Evolutionary conservation across 169 alveolate species (phyloP), one percentile per base, ranked within the genome.

Genomic region (Cryptosporidium muris): DNA sequence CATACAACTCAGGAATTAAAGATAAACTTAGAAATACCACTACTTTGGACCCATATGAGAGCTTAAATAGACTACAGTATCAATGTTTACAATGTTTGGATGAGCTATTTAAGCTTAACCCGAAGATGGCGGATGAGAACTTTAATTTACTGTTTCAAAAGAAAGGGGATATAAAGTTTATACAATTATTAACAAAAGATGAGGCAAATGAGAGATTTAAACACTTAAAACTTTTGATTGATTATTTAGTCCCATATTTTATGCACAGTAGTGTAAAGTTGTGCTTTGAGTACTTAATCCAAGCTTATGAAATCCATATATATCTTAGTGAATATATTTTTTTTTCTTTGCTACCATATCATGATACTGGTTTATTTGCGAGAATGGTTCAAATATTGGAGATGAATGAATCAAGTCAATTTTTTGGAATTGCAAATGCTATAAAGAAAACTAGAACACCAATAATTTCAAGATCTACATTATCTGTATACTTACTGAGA

Each of bases 311-410:
- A 47, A 58, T 74, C 48, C 63, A 74, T 47, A 51, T 74, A n/a
- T 74, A 58, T 45, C 51, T 74, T 60, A 63, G 85, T 4, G 85
- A 74, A 25, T 74, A 74, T 58, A 52, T 74, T 8, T 74, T 74
- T 60, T 74, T 45, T 51, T 74, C 85, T 42, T 74, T 74, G 47
- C 63, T 74, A 4, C 85, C 85, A 6, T 74, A 74, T 37, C 85
- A 74, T 34, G 85, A 74, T 47, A 74, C 60, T 66, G 64, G 63
- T 2, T 66, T 58, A 42, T 74, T 74, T 74, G 34, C 52, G 5
- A 51, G 36, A 40, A 37, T 74, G 38, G 66, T 74, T 56, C 37
- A 45, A 34, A 58, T 47, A 42, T 40, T 74, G 68, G 85, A 74
- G 43, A 54, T 74, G 11, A 52, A 45, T 8, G 85, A 74, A 9